A percentile compares a stretch with the other conserved stretches of the same genome.
phyloP scores from a whole-genome alignment of 1,284 basidiomycete genomes.

The Taiwanofungus camphoratus region DNA sequence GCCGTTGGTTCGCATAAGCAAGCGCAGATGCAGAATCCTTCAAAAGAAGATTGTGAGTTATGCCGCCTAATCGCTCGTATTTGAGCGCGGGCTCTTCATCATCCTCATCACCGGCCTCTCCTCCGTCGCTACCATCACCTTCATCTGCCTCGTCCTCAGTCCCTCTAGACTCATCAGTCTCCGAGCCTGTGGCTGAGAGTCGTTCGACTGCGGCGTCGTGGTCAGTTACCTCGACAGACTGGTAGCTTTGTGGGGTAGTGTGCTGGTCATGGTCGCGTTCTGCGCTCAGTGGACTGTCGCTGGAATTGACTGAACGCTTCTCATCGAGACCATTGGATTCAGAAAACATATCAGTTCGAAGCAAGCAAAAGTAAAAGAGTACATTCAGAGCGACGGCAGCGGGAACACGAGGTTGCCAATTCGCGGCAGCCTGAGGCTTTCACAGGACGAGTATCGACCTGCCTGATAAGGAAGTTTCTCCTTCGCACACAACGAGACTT shows the following conservation, averaged over 20 bases:
- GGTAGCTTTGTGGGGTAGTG: not conserved
- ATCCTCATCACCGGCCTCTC: conserved; percentile 55
- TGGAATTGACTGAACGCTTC: conserved; percentile 10
- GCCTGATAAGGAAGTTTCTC: not conserved
- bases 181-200: not conserved
- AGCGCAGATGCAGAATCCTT: conserved; percentile 87
- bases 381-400: no score
- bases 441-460: no score
- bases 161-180: not conserved
- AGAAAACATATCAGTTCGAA: conserved; percentile 10
- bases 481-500: not conserved
- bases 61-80: conserved; percentile 78
- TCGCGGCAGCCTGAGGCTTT: no score
- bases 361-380: no score
- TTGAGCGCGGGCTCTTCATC: conserved; percentile 88
- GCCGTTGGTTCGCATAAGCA: conserved; percentile 67
- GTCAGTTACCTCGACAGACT: not conserved
- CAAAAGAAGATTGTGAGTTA: conserved; percentile 74
- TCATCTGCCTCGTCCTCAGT: conserved; percentile 6
- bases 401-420: no score
- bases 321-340: conserved; percentile 8
- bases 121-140: conserved; percentile 31
- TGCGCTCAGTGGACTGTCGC: conserved; percentile 20
- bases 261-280: conserved; percentile 3
- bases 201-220: not conserved